Percentiles rank a stretch among this genome's conserved stretches.
Conservation (phyloP, 1,139 yeast species). For the Zygosaccharomyces sapae region DNA sequence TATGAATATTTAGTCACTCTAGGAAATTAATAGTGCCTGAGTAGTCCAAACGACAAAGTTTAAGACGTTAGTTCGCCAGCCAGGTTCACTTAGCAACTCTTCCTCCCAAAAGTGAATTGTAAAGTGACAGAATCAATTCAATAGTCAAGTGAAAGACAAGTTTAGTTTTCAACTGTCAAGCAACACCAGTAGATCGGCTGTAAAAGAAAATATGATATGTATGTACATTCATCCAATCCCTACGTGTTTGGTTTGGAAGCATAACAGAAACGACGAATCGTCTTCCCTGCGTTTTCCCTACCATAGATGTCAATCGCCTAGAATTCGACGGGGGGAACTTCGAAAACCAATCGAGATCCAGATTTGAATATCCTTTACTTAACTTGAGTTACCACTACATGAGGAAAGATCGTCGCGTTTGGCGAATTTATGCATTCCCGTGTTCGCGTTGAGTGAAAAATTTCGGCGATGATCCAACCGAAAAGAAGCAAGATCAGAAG, state of each 20-base stretch:
- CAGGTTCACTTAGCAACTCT: neutral
- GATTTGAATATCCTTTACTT: neutral
- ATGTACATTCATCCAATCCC: neutral
- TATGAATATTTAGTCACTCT: neutral
- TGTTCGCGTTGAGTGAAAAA: slow-evolving; percentile 8
- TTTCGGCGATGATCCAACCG: neutral
- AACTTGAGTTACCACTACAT: slow-evolving; percentile 1
- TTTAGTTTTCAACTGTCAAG: neutral
- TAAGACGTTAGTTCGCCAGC: neutral
- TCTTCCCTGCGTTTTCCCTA: neutral
- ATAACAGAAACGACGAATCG: neutral
- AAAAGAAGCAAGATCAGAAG: neutral
- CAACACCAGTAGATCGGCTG: slow-evolving; percentile 1
- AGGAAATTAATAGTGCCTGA: neutral
- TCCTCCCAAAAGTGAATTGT: neutral
- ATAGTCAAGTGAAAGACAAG: neutral
- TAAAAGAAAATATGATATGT: too few species aligned
- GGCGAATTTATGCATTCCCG: slow-evolving; percentile 3
- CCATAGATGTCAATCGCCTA: neutral
- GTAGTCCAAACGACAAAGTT: neutral
- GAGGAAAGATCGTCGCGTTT: slow-evolving; percentile 7
- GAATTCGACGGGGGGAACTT: neutral
- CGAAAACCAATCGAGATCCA: neutral
- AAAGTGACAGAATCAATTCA: neutral
- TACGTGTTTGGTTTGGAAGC: neutral